Evolutionary conservation across 1,139 yeast species (phyloP), one percentile per base, ranked within the genome.

Genomic region (Kurtzmaniella quercitrusa): DNA sequence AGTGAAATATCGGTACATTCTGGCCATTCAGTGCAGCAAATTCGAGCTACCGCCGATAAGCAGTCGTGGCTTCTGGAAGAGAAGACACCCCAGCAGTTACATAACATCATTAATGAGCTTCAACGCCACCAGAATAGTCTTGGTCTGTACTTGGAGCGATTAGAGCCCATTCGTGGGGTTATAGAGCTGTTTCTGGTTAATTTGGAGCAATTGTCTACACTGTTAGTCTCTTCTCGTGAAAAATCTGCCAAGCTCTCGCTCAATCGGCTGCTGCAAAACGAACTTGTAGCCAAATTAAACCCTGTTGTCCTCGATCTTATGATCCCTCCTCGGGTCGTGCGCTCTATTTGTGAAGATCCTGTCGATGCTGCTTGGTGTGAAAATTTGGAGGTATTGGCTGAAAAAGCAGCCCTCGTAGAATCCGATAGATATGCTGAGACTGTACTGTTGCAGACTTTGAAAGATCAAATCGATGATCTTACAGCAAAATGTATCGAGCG

Each of bases 291-390:
- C 21, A 74, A 74, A 42, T 72, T 89, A 46, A 77, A 82, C 12
- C 95, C 95, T 0, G 66, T 87, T 12, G 82, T 89, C 1, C 73
- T 84, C 33, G 93, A 87, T 50, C 65, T 86, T 20, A 70, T 86
- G 49, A 76, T 89, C 3, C 87, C 96, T 0, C 95, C 96, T 0
- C 77, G 76, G 3, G 65, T 81, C 2, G 74, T 81, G 3, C 64
- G 67, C 41, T 72, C 80, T 2, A 64, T 84, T 1, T 49, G 73
- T 3, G 62, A 63, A 32, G 83, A 74, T 16, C 72, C 73, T 7
- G 63, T 84, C 5, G 65, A 70, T 49, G 57, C 60, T 2, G 46
- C 59, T 16, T 84, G 91, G 91, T 62, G 70, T 15, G 88, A 82
- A 42, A 80, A 81, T 56, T 59, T 83, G 36, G 64, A 73, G 41